Evolutionary conservation across 2,329 filamentous ascomycete species (phyloP), one percentile per base, ranked within the genome.

Genomic region (Scedosporium aurantiacum): DNA sequence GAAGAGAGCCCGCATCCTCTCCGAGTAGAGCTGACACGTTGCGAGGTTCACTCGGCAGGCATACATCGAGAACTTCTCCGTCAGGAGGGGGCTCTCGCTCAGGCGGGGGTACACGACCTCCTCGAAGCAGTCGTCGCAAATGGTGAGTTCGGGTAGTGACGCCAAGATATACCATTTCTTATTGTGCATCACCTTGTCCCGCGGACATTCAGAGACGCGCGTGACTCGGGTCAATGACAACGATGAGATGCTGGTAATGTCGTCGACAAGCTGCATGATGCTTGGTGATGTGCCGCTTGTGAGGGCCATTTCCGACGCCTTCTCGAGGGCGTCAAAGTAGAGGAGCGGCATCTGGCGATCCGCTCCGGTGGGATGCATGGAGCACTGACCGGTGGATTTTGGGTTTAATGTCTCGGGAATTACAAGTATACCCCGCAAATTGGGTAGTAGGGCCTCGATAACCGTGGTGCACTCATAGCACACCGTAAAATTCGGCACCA

Each of bases 91-190:
- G 60, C 74, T 71, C 16, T 79, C 76, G 32, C 79, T 76, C 1
- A 86, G 74, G 58, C 84, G 77, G 0, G 91, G 91, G 72, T 82
- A 84, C n/a, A 96, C 83, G 0, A 90, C 82, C 23, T 90, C 85
- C 16, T 90, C 83, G 70, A 89, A 96, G 72, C 92, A 97, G 72
- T 93, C 90, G 65, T 89, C 85, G 72, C 92, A 97, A 3, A 96
- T 87, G 0, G 88, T 91, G 67, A 96, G 84, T 57, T 91, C 83
- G 0, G 88, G 89, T 0, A 95, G 75, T 14, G 82, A 78, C 0
- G 88, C 84, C 71, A 95, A 90, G 61, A 82, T 85, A 71, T 95
- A 86, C 92, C 92, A 97, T 45, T 80, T 76, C 12, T 79, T 81
- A 61, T 84, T 80, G n/a, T 77, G 72, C 2, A 88, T 73, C 4